Evolutionary conservation across 2,329 filamentous ascomycete species (phyloP).

Genomic region (Hortaea werneckii): DNA sequence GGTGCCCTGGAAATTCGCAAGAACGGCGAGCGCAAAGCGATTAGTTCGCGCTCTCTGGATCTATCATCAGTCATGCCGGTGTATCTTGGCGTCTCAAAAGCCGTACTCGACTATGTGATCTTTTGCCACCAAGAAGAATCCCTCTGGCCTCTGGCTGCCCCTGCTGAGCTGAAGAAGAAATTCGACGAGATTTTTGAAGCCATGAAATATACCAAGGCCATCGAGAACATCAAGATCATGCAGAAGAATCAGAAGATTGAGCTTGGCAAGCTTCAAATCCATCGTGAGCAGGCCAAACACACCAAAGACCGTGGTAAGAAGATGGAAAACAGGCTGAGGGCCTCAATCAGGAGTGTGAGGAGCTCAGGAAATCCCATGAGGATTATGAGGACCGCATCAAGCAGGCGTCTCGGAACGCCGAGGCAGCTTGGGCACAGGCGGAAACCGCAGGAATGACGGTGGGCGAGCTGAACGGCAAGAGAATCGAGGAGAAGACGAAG

Average conservation of each 20-base stretch:
- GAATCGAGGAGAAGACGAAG: constrained; percentile 60
- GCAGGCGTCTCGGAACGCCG: constrained; percentile 40
- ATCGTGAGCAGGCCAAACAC: constrained; percentile 66
- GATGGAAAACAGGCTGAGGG: constrained; percentile 34
- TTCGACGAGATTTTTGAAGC: constrained; percentile 99
- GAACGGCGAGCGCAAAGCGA: constrained; percentile 66
- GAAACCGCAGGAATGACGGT: constrained; percentile 66
- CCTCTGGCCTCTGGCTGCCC: constrained; percentile 90
- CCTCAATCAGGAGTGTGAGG: constrained; percentile 57
- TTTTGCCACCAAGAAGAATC: constrained; percentile 99
- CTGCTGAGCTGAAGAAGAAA: constrained; percentile 73
- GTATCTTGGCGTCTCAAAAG: constrained; percentile 78
- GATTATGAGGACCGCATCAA: constrained; percentile 51
- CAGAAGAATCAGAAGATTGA: constrained; percentile 74
- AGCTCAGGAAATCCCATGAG: constrained; percentile 48
- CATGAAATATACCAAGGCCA: constrained; percentile 91
- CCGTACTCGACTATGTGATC: constrained; percentile 87
- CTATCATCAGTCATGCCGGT: constrained; percentile 54
- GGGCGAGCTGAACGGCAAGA: constrained; percentile 64
- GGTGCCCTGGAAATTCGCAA: constrained; percentile 64
- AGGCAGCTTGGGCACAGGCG: constrained; percentile 61
- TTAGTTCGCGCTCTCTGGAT: constrained; percentile 72
- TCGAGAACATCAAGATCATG: constrained; percentile 84
- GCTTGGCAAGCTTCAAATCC: constrained; percentile 59
- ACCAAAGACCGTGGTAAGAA: constrained; percentile 78